phyloP scores from a whole-genome alignment of 768 basidiomycete species.

The Hypsizygus marmoreus region DNA sequence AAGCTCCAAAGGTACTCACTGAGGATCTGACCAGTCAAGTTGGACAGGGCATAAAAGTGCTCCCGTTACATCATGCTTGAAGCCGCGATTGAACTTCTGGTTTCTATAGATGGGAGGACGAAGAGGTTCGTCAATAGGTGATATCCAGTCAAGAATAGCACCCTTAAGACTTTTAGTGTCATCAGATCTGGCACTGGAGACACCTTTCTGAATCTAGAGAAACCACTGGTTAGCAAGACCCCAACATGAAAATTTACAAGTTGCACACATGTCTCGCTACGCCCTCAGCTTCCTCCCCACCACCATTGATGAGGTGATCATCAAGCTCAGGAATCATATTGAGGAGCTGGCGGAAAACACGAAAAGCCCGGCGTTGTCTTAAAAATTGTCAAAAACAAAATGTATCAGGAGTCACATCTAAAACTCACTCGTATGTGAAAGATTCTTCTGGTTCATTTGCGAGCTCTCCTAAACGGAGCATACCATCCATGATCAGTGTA shows the following conservation, averaged over 20 bases:
- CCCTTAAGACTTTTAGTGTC: conserved; percentile 1
- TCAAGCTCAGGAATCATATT: neutral
- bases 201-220: neutral
- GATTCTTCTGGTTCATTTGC: neutral
- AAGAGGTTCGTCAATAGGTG: neutral
- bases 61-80: neutral
- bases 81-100: neutral
- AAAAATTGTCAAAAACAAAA: neutral
- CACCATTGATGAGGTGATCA: neutral
- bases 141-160: neutral
- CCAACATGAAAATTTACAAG: neutral
- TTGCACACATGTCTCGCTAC: neutral
- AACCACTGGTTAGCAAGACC: neutral
- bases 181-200: neutral
- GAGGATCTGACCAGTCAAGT: neutral
- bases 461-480: neutral
- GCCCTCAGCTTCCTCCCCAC: neutral
- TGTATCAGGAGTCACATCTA: neutral
- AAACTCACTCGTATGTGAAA: neutral
- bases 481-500: neutral
- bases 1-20: neutral
- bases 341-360: neutral
- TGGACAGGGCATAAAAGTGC: neutral
- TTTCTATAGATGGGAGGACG: neutral
- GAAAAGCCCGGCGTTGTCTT: neutral